Base-by-base conservation (phyloP, 805 yeast species). In the Pichia scutulata region DNA sequence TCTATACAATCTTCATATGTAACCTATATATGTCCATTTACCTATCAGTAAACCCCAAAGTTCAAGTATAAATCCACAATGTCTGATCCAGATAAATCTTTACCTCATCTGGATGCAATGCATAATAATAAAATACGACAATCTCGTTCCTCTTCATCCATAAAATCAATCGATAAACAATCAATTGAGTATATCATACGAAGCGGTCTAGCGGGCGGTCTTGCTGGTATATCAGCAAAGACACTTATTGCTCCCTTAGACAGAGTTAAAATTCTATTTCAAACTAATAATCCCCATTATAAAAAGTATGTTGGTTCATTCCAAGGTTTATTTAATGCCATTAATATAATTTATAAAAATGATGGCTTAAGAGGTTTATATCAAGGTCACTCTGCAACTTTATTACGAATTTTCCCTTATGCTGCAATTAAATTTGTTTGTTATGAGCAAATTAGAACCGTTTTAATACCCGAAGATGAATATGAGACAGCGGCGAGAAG, bases 351-450 rank as follows among this genome's bases (percentile, higher is more conserved):
- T 24, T 80, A 80, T 69, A 50, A 58, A 8, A 73, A 70, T 46
- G 93, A 89, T 64, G 98, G 98, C 18, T 44, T 82, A 1, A 55
- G 70, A 41, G 99, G 99, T 1, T 77, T 93, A 49, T 92, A 82
- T 64, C 96, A 92, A 61, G 99, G 99, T 40, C 99, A 93, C 65
- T 87, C 96, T 5, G 97, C 95, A 1, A 93, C 99, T 0, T 70
- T 93, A 46, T 66, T 90, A 41, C 75, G 99, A 54, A 88, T 93
- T 3, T 92, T 93, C 65, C 99, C 99, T 1, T 93, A 93, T 65
- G 97, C 99, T 4, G 96, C 97, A 12, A 86, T 93, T 61, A 93
- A 93, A 65, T 93, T 92, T 66, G 96, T 93, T 16, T 90, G 95
- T 10, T 93, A 93, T 67, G 99, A 93, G 68, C 98, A 93, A 66